Evolutionary conservation across 257 asterid genomes (phyloP).

Genomic region (Capsicum chinense): DNA sequence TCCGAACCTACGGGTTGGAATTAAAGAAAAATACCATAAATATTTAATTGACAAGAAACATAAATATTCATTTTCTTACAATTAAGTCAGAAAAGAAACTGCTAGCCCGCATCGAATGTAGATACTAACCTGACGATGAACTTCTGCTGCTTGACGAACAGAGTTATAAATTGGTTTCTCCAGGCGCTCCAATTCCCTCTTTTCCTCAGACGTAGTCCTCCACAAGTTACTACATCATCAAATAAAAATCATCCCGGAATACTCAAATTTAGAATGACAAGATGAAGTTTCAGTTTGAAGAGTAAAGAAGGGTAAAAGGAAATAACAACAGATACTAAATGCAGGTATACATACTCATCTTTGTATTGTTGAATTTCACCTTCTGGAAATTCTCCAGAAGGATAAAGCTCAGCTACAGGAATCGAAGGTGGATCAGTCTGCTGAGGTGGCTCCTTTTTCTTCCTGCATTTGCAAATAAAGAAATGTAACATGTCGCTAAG

Average conservation of each 20-base stretch:
- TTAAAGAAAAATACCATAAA: not conserved
- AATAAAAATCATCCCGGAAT: conserved; percentile 17
- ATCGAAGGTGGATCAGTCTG: conserved; percentile 94
- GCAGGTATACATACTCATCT: conserved; percentile 73
- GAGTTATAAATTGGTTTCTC: conserved; percentile 89
- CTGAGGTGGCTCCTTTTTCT: conserved; percentile 72
- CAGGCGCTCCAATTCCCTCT: conserved; percentile 89
- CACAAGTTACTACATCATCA: conserved; percentile 72
- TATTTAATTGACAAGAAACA: not conserved
- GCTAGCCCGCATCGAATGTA: not conserved
- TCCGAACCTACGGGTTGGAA: conserved; percentile 69
- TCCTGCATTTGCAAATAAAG: conserved; percentile 55
- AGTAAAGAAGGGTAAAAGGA: not conserved
- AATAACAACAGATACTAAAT: not conserved
- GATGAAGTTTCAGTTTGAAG: not conserved
- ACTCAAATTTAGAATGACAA: not conserved
- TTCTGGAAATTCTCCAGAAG: conserved; percentile 95
- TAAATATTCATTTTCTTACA: not conserved
- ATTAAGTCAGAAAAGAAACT: not conserved
- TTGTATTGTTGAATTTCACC: conserved; percentile 97
- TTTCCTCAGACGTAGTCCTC: conserved; percentile 97
- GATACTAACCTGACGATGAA: conserved; percentile 88
- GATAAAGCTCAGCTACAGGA: conserved; percentile 78
- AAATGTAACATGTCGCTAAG: not conserved
- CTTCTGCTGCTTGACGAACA: conserved; percentile 98